A percentile compares a stretch with the other conserved stretches of the same genome.
Conservation (phyloP, 2,329 filamentous ascomycete genomes). For the Phialophora verrucosa region DNA sequence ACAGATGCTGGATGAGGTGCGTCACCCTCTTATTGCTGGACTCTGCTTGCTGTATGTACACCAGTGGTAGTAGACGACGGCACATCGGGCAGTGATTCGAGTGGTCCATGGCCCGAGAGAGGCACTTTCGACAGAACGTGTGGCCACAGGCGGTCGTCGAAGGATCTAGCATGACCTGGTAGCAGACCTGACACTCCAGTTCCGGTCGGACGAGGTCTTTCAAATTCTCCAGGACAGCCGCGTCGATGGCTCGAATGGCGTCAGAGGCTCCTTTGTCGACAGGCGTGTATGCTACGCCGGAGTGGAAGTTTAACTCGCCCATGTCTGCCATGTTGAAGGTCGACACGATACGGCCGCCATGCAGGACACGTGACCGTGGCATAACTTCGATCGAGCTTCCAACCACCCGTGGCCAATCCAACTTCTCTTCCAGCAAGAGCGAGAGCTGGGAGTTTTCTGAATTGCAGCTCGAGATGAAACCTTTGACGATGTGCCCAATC, state of each 20-base stretch:
- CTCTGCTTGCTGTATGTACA: constrained; percentile 56
- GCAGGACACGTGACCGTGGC: constrained; percentile 47
- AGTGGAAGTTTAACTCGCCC: constrained; percentile 63
- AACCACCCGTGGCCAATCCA: constrained; percentile 45
- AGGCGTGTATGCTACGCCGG: constrained; percentile 59
- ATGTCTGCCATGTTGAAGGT: constrained; percentile 69
- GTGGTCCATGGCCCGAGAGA: constrained; percentile 77
- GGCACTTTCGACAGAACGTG: constrained; percentile 82
- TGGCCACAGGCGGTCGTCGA: constrained; percentile 86
- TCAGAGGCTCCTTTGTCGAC: constrained; percentile 35
- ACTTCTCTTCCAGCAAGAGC: constrained; percentile 51
- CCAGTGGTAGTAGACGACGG: constrained; percentile 66
- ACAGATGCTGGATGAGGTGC: constrained; percentile 70
- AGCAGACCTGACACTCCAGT: constrained; percentile 88
- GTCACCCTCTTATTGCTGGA: constrained; percentile 68
- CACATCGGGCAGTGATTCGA: constrained; percentile 81
- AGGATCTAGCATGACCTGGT: constrained; percentile 78
- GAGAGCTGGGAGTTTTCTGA: constrained; percentile 44
- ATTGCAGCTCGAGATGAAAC: constrained; percentile 56
- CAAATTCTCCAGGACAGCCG: constrained; percentile 61
- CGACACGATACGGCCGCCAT: constrained; percentile 66
- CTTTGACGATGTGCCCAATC: constrained; percentile 65
- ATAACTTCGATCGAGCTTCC: constrained; percentile 39
- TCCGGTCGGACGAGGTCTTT: constrained; percentile 69
- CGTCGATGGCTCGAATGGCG: constrained; percentile 52